These are phyloP conservation scores for Colletotrichum shisoi DNA, from an alignment of 2,329 filamentous ascomycete genomes.

Conservation along the genomic window DNA sequence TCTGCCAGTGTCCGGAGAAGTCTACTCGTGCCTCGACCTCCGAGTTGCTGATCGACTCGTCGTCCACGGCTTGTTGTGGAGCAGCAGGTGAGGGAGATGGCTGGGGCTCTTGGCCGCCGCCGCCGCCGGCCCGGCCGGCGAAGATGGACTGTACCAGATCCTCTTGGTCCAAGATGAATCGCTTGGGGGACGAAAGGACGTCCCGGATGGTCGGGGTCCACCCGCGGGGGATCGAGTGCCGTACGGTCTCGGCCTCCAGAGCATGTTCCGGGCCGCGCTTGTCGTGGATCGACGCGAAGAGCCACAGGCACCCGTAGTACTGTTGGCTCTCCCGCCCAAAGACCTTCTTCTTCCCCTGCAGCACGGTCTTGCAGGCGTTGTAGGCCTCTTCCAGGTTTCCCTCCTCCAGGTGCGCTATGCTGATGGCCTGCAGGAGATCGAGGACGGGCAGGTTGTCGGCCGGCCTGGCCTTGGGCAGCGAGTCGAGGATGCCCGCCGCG, in stretches of 20 bases:
- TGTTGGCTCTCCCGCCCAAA: constrained; percentile 4
- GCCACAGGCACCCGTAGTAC: constrained; percentile 12
- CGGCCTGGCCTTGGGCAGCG: constrained; percentile 5
- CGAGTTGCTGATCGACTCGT: background rate
- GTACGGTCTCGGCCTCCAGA: constrained; percentile 4
- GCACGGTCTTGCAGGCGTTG: background rate
- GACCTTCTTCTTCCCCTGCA: constrained; percentile 4
- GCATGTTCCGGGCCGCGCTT: constrained; percentile 1
- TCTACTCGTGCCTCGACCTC: background rate
- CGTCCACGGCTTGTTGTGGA: background rate
- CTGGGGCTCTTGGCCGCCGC: background rate
- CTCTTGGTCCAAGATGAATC: constrained; percentile 1
- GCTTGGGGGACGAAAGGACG: background rate
- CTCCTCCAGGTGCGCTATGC: background rate
- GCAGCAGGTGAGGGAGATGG: background rate
- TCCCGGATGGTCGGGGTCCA: background rate
- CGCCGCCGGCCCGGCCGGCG: background rate
- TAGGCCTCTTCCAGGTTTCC: background rate
- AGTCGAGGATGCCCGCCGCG: background rate
- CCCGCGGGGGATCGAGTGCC: constrained; percentile 1
- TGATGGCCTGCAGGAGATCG: constrained; percentile 8
- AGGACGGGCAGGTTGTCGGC: constrained; percentile 8
- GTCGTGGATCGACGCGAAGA: constrained; percentile 15
- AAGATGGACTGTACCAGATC: background rate
- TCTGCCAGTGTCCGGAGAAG: background rate